phyloP scores from a whole-genome alignment of 176 grass and related monocot species.

The Avena sativa region DNA sequence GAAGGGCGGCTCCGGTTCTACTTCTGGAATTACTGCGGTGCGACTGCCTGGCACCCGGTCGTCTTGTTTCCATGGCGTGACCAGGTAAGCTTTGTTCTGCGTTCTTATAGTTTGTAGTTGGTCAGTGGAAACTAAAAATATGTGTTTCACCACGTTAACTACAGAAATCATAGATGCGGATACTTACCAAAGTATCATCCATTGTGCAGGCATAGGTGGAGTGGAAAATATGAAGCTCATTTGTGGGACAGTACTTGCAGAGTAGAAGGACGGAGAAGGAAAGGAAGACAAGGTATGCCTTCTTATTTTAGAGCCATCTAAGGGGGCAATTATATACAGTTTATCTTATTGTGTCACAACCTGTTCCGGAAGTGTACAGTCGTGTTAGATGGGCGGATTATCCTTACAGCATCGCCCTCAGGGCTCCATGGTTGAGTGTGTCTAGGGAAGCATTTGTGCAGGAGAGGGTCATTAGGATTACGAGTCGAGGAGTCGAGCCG shows the following conservation, averaged over 20 bases:
- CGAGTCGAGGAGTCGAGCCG: no score
- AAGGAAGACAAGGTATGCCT: slow-evolving; percentile 86
- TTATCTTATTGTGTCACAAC: neutral
- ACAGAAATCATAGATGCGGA: neutral
- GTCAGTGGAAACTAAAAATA: slow-evolving; percentile 15
- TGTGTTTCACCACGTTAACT: slow-evolving; percentile 22
- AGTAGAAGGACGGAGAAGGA: slow-evolving; percentile 88
- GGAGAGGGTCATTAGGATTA: neutral
- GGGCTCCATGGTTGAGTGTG: neutral
- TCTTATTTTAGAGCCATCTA: slow-evolving; percentile 23
- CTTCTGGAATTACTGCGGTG: slow-evolving; percentile 32
- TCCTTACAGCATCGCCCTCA: neutral
- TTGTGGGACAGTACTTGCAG: slow-evolving; percentile 92
- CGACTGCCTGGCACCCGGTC: slow-evolving; percentile 57
- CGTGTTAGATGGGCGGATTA: neutral
- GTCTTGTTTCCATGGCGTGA: slow-evolving; percentile 84
- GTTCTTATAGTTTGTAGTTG: slow-evolving; percentile 26
- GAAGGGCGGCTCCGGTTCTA: slow-evolving; percentile 31
- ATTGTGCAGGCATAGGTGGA: slow-evolving; percentile 89
- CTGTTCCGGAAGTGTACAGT: neutral
- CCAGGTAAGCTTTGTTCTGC: slow-evolving; percentile 52
- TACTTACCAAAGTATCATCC: slow-evolving; percentile 32
- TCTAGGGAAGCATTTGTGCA: neutral
- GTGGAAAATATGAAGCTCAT: slow-evolving; percentile 97
- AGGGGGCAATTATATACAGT: neutral